Evolutionary conservation across 1,139 yeast genomes (phyloP).

Genomic region (Blastobotrys apis): DNA sequence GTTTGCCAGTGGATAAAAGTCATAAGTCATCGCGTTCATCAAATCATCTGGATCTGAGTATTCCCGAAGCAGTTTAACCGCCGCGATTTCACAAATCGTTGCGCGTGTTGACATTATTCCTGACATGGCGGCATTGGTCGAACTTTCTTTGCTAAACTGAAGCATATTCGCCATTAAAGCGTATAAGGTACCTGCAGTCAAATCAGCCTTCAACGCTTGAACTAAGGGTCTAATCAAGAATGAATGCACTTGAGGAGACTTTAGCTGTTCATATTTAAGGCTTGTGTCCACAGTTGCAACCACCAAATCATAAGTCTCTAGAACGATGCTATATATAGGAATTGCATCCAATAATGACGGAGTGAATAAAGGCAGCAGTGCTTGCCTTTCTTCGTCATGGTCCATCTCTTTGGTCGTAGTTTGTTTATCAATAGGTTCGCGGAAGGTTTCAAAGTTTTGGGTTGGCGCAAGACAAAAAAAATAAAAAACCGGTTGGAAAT

Average conservation of each 20-base stretch:
- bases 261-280: constrained; percentile 53
- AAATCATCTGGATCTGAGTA: constrained; percentile 41
- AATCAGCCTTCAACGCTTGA: constrained; percentile 25
- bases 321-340: constrained; percentile 33
- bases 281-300: constrained; percentile 41
- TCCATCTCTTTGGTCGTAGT: constrained; percentile 1
- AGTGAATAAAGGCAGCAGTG: constrained; percentile 27
- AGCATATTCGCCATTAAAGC: constrained; percentile 37
- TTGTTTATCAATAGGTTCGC: background rate
- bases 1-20: constrained; percentile 39
- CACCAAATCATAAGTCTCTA: constrained; percentile 31
- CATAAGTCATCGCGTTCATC: constrained; percentile 42
- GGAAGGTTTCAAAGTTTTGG: no score
- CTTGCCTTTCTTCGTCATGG: constrained; percentile 17
- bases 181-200: constrained; percentile 35
- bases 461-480: no score
- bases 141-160: constrained; percentile 47
- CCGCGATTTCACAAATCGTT: constrained; percentile 51
- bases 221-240: constrained; percentile 50
- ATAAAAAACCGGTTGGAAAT: no score
- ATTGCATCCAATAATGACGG: constrained; percentile 33
- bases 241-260: constrained; percentile 50
- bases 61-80: constrained; percentile 50
- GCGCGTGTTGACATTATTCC: constrained; percentile 52
- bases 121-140: constrained; percentile 45